These are phyloP conservation scores for Blastomyces emzantsi DNA, from an alignment of 2,329 filamentous ascomycete genomes.

Conservation along the genomic window DNA sequence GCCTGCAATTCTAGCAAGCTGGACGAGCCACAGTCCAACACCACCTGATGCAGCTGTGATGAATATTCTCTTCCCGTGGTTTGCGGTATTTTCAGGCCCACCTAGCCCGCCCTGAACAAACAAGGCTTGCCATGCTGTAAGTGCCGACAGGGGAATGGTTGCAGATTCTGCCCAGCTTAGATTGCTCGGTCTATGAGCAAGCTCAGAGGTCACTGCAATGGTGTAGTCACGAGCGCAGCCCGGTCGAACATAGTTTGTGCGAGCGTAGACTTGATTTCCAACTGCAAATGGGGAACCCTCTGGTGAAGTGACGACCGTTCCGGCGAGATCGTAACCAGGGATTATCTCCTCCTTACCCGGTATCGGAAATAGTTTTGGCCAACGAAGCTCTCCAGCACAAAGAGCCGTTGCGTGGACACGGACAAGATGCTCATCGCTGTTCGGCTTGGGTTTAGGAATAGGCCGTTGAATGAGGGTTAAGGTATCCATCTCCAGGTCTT, in stretches of 20 bases:
- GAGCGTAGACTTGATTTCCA: constrained; percentile 34
- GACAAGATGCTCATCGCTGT: constrained; percentile 32
- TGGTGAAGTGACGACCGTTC: constrained; percentile 31
- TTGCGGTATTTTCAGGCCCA: constrained; percentile 15
- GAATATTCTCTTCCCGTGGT: constrained; percentile 32
- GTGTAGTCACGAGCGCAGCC: constrained; percentile 34
- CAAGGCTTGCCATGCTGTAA: constrained; percentile 39
- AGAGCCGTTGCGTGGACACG: constrained; percentile 32
- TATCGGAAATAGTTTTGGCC: constrained; percentile 29
- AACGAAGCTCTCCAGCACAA: constrained; percentile 37
- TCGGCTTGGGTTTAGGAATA: constrained; percentile 20
- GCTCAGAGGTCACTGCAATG: constrained; percentile 27
- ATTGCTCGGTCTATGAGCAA: constrained; percentile 29
- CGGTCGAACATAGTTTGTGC: constrained; percentile 28
- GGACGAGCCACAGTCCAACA: constrained; percentile 38
- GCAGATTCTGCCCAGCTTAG: constrained; percentile 33
- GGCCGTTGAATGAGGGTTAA: constrained; percentile 11
- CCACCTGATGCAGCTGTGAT: constrained; percentile 39
- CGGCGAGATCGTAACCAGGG: constrained; percentile 38
- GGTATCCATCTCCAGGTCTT: constrained; percentile 10
- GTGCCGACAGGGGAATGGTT: constrained; percentile 32
- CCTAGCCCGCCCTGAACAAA: constrained; percentile 31
- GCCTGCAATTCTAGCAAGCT: constrained; percentile 25
- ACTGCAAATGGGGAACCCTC: constrained; percentile 29
- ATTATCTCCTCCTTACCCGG: constrained; percentile 23